Base-by-base conservation (phyloP, 2,329 filamentous ascomycete genomes). In the Alternaria angustiovoidea region DNA sequence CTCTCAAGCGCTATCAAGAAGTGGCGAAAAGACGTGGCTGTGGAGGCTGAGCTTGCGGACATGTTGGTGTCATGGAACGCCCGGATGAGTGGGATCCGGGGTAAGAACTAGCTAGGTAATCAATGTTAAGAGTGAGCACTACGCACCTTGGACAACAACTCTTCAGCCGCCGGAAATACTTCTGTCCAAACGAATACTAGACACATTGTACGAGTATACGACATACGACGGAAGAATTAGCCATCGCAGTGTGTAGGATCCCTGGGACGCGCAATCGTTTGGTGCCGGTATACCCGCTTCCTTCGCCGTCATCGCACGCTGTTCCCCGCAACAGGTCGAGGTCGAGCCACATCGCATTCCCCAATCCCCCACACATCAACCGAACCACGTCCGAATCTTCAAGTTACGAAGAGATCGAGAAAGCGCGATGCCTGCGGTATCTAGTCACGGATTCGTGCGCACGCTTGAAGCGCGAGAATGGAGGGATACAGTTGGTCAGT, bases 401-500 rank as follows among this genome's bases (percentile, higher is more conserved):
- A 18, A 24, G 30, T 49, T 24, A 36, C 30, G 46, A 49, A 9
- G 11, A 22, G n/a, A 38, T 12, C 32, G 32, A 34, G 7, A 24
- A 24, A 42, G 12, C 20, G 20, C 42, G 24, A 67, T 67, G 65
- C 65, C 65, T 34, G 65, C 65, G 11, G 39, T 66, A 34, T 62
- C 53, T 20, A 46, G 39, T 34, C 47, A 52, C 18, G 54, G 32
- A 24, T 30, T 41, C 9, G 47, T 52, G 12, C 42, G 47, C 20
- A 30, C 39, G 22, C 56, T 68, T n/a, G 57, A 51, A 16, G 55
- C 51, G 20, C 57, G 65, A 41, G 65, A 66, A 61, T 66, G 63
- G 65, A 55, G 48, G 18, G 39, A 66, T 20, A 68, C 65, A 2
- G 63, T 68, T 3, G 65, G 65, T 7, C 61, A 63, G 53, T 66